A percentile compares a stretch with the other conserved stretches of the same genome.
Conservation (phyloP, 805 yeast genomes). For the Henningerozyma blattae region DNA sequence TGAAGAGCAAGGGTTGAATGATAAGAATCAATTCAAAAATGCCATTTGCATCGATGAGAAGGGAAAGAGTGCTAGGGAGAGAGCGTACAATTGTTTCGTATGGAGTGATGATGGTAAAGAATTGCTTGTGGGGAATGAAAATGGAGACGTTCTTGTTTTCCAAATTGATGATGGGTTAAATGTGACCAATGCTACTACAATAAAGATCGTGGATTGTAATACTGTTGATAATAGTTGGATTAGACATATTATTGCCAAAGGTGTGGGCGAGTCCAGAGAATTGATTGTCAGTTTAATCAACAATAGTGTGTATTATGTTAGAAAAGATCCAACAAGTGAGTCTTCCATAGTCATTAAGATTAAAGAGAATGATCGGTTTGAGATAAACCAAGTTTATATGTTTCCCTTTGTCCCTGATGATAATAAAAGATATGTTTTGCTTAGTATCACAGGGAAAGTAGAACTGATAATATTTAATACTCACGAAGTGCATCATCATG, state of each 20-base stretch:
- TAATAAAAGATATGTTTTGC: conserved; percentile 4
- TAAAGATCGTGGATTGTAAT: not conserved
- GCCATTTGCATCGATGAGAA: conserved; percentile 17
- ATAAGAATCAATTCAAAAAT: too few species aligned
- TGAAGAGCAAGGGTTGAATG: conserved; percentile 5
- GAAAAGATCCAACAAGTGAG: not conserved
- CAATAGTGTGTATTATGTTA: conserved; percentile 13
- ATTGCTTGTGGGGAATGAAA: conserved; percentile 18
- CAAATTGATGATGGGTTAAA: not conserved
- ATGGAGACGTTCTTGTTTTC: conserved; percentile 12
- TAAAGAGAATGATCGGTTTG: conserved; percentile 11
- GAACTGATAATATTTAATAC: not conserved
- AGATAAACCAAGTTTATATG: conserved; percentile 6
- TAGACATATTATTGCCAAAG: conserved; percentile 9
- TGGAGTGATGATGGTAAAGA: conserved; percentile 16
- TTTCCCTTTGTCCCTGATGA: too few species aligned
- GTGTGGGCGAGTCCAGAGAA: conserved; percentile 2
- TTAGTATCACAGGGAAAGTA: not conserved
- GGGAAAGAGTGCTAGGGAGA: conserved; percentile 2
- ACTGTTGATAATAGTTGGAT: conserved; percentile 10
- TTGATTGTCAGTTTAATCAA: conserved; percentile 12
- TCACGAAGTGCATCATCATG: not conserved
- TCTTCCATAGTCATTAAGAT: conserved; percentile 9
- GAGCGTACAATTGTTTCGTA: conserved; percentile 18
- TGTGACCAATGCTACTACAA: not conserved